Evolutionary conservation across 169 alveolate species (phyloP), one percentile per base, ranked within the genome.

Genomic region (Eimeria acervulina): DNA sequence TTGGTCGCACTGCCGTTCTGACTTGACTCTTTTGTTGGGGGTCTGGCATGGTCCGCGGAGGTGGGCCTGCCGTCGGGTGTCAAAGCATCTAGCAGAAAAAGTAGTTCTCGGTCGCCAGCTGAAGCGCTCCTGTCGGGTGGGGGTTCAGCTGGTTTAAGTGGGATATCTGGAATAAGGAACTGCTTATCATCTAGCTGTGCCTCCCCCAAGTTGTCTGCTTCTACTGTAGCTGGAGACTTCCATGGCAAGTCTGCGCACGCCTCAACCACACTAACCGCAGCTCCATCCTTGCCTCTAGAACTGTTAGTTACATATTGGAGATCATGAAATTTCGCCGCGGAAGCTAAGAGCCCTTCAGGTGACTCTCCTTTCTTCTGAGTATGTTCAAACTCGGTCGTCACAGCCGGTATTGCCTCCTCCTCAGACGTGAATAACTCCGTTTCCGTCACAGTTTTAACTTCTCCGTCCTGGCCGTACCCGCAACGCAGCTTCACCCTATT

Each of bases 81-180:
- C 87, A 76, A 76, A 21, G 87, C 87, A 38, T 76, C 87, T 76
- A 76, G 87, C 26, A 76, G 87, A n/a, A 76, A 38, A 76, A 8
- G 38, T 40, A 76, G 87, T 23, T 76, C 87, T 2, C 59, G 87
- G 7, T 76, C 59, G 87, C 61, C 55, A 21, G 13, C 19, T 10
- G 21, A 38, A 40, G 63, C 87, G 42, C 23, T 40, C 12, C 42
- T 59, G 17, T 42, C 23, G 61, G 28, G 23, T 17, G 38, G 52
- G 42, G 61, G 59, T 1, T 42, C 40, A 2, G 87, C 17, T 21
- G 52, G 87, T 36, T 76, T 76, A 1, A 76, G 87, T 26, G 87
- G 52, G 61, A 36, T 44, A 6, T 76, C 87, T 76, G 59, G 59
- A 76, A 44, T 40, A 0, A 76, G 38, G 21, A 38, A 19, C 23